phyloP scores from a whole-genome alignment of 148 eudicot species.

The Arbutus unedo region DNA sequence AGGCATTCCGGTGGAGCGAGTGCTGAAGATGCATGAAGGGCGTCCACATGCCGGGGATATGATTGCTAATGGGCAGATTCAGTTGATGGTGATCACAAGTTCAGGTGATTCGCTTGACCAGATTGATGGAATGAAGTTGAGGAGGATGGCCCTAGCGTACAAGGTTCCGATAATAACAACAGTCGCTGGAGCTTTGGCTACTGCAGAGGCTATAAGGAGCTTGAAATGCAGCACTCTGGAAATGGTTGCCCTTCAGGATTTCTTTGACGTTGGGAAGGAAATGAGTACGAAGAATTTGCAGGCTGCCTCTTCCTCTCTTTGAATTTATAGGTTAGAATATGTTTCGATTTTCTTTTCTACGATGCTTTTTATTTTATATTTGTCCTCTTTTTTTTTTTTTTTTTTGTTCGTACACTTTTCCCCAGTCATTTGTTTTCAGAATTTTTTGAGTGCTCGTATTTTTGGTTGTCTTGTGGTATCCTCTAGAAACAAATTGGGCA shows the following conservation, averaged over 20 bases:
- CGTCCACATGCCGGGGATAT: slow-evolving; percentile 94
- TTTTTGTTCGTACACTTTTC: slow-evolving; percentile 6
- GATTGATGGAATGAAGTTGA: slow-evolving; percentile 79
- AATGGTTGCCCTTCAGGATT: slow-evolving; percentile 92
- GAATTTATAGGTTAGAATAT: slow-evolving; percentile 2
- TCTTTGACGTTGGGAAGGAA: slow-evolving; percentile 41
- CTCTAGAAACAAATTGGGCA: not conserved
- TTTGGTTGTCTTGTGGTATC: not conserved
- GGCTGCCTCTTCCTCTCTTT: slow-evolving; percentile 38
- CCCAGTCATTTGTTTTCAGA: not conserved
- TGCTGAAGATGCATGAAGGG: slow-evolving; percentile 95
- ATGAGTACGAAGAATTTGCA: slow-evolving; percentile 34
- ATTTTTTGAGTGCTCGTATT: not conserved
- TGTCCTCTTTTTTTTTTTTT: not conserved
- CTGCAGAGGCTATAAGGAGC: slow-evolving; percentile 83
- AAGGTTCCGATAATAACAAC: slow-evolving; percentile 86
- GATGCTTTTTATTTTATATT: not conserved
- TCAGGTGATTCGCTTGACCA: slow-evolving; percentile 85
- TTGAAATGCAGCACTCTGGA: slow-evolving; percentile 55
- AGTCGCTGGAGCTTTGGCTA: slow-evolving; percentile 84
- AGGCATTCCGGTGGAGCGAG: slow-evolving; percentile 79
- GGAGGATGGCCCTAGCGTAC: slow-evolving; percentile 92
- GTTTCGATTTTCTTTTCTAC: not conserved
- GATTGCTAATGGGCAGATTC: slow-evolving; percentile 83
- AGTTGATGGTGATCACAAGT: slow-evolving; percentile 94